phyloP scores from a whole-genome alignment of 495 filamentous ascomycete species.

The Podospora fimiseda region DNA sequence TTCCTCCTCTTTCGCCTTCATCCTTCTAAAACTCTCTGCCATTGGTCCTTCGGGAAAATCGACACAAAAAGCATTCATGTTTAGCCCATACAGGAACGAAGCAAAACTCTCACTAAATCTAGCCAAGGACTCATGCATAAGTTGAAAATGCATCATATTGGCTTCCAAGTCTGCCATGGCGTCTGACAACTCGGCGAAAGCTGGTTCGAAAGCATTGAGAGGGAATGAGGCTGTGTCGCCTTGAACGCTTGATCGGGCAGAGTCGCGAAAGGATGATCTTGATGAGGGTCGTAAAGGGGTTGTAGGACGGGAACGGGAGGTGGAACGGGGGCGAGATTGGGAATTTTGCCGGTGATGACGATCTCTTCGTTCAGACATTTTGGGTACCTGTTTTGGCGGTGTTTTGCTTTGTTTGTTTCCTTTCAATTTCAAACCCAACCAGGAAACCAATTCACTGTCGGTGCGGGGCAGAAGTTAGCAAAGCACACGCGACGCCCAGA shows the following conservation, averaged over 20 bases:
- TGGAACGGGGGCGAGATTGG: slow-evolving; percentile 33
- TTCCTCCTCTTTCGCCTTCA: slow-evolving; percentile 45
- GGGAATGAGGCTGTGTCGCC: slow-evolving; percentile 58
- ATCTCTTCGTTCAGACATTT: slow-evolving; percentile 15
- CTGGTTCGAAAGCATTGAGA: slow-evolving; percentile 74
- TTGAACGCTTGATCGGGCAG: slow-evolving; percentile 44
- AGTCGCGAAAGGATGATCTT: slow-evolving; percentile 76
- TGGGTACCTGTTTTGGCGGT: neutral
- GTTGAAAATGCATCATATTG: slow-evolving; percentile 93
- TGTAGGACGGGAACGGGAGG: slow-evolving; percentile 70
- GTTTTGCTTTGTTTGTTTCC: slow-evolving; percentile 1
- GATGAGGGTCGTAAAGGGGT: slow-evolving; percentile 91
- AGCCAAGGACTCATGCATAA: slow-evolving; percentile 93
- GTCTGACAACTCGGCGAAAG: slow-evolving; percentile 90
- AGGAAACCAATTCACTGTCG: neutral
- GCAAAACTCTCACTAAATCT: slow-evolving; percentile 96
- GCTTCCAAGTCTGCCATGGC: slow-evolving; percentile 92
- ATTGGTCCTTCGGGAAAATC: slow-evolving; percentile 79
- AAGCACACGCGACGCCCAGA: neutral
- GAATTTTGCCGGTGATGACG: neutral
- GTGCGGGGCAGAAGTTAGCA: neutral
- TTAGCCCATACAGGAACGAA: slow-evolving; percentile 88
- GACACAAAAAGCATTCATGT: slow-evolving; percentile 98
- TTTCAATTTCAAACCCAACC: neutral
- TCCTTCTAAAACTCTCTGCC: slow-evolving; percentile 65